A percentile compares a stretch with the other conserved stretches of the same genome.
phyloP scores from a whole-genome alignment of 352 stramenopile genomes.

The Phytophthora palmivora region DNA sequence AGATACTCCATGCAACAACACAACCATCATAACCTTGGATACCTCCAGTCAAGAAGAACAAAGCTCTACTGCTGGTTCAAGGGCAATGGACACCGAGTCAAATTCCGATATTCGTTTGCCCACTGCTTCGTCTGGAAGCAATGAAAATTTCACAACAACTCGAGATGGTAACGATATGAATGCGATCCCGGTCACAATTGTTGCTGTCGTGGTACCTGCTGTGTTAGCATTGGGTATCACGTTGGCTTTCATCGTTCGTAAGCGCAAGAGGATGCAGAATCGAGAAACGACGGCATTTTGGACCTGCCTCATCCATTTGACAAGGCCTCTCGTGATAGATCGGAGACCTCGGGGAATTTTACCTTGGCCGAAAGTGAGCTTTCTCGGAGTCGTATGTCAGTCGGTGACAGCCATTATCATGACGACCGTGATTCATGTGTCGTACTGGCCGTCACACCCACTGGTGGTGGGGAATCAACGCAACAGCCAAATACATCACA shows the following conservation, averaged over 20 bases:
- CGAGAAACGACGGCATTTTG: conserved; percentile 30
- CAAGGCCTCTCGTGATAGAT: conserved; percentile 25
- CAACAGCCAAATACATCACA: conserved; percentile 4
- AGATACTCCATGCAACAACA: conserved; percentile 48
- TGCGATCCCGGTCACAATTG: conserved; percentile 21
- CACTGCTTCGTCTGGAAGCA: conserved; percentile 8
- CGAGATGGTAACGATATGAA: conserved; percentile 5
- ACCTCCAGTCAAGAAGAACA: conserved; percentile 13
- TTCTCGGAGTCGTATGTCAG: conserved; percentile 33
- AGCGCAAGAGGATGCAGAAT: conserved; percentile 27
- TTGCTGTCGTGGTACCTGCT: conserved; percentile 30
- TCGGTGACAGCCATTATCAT: conserved; percentile 11
- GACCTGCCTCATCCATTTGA: conserved; percentile 32
- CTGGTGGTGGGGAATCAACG: conserved; percentile 3
- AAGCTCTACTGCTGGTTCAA: background rate
- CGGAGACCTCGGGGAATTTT: conserved; percentile 34
- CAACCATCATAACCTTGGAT: conserved; percentile 5
- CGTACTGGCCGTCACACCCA: conserved; percentile 17
- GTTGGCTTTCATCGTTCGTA: conserved; percentile 23
- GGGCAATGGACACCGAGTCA: background rate
- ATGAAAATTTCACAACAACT: conserved; percentile 11
- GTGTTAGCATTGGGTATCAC: conserved; percentile 22
- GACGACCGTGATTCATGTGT: conserved; percentile 27
- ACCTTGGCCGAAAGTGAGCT: conserved; percentile 36
- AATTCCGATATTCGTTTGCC: background rate